Base-by-base conservation (phyloP, 2,329 filamentous ascomycete species). In the Chaetomiaceae sp. region DNA sequence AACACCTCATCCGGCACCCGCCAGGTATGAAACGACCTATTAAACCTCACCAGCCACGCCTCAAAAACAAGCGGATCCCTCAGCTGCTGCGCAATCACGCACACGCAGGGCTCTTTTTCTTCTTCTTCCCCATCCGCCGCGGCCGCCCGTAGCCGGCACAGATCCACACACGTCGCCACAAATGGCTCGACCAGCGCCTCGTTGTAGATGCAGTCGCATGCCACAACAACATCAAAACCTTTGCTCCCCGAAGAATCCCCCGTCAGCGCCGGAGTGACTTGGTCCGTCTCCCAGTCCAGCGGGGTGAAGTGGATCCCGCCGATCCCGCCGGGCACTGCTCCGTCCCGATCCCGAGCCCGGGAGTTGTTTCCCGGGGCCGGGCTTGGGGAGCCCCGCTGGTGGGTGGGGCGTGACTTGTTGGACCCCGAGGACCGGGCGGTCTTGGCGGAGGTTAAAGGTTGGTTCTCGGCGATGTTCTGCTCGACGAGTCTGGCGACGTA, bases 201-300 rank as follows among this genome's bases (percentile, higher is more conserved):
- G 70, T 97, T 99, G 75, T 95, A 99, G 61, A 99, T 87, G 69
- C 91, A 96, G 69, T 99, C 94, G 66, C 90, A 95, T 4, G 91
- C 90, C 33, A 97, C 68, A 11, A 97, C 75, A 14, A 84, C 71
- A 64, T 95, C 87, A 60, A 94, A 86, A 53, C 79, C 77, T 64
- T 62, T 65, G 3, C 58, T 64, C 53, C 37, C 34, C 49, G 58
- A 15, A 60, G 56, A 14, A 11, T n/a, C n/a, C n/a, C 71, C 67
- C 1, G 72, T 72, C 27, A 81, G 67, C 2, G 63, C 62, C 9
- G 66, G 59, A 22, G 72, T 79, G 9, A 85, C 76, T 43, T 77
- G 69, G 56, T 82, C 78, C 0, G 77, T 75, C 66, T 97, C 91
- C 94, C 94, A 99, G 71, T 99, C 92, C 1, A 96, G 75, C 0